Percentiles rank a stretch among this genome's conserved stretches.
These are phyloP conservation scores for Penium margaritaceum DNA, from an alignment of 139 green algal species.

Conservation along the genomic window DNA sequence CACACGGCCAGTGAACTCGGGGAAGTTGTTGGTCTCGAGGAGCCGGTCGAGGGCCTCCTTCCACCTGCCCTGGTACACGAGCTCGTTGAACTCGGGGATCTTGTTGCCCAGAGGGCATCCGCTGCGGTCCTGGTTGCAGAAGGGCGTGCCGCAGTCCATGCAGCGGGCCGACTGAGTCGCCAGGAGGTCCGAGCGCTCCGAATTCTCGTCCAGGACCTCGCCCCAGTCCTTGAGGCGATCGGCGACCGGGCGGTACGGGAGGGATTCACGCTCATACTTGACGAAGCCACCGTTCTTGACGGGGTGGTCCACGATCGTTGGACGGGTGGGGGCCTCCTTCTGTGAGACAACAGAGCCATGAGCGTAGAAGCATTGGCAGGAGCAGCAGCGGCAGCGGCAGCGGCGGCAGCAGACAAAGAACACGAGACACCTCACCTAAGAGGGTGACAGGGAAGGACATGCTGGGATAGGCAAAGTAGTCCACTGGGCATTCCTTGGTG, in stretches of 20 bases:
- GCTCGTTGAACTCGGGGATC: constrained; percentile 94
- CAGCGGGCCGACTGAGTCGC: constrained; percentile 83
- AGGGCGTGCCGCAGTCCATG: constrained; percentile 95
- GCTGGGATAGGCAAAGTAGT: no score
- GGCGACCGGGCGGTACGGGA: constrained; percentile 71
- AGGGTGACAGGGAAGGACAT: no score
- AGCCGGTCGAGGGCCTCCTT: constrained; percentile 80
- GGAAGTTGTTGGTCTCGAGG: constrained; percentile 97
- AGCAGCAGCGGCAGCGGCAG: no score
- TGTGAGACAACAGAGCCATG: neutral
- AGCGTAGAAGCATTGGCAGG: no score
- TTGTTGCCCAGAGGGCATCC: constrained; percentile 89
- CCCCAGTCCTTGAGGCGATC: constrained; percentile 83
- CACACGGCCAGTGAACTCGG: constrained; percentile 89
- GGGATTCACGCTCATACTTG: constrained; percentile 71
- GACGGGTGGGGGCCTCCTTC: neutral
- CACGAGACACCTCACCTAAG: no score
- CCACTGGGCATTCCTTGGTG: no score
- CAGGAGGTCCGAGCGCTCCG: constrained; percentile 61
- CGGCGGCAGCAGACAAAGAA: no score
- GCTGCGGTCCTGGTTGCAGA: constrained; percentile 71
- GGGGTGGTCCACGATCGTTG: constrained; percentile 25
- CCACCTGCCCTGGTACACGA: constrained; percentile 87
- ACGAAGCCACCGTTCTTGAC: constrained; percentile 80
- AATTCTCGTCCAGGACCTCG: constrained; percentile 64